Evolutionary conservation across 2,329 filamentous ascomycete species (phyloP), one percentile per base, ranked within the genome.

Genomic region (Plenodomus tracheiphilus): DNA sequence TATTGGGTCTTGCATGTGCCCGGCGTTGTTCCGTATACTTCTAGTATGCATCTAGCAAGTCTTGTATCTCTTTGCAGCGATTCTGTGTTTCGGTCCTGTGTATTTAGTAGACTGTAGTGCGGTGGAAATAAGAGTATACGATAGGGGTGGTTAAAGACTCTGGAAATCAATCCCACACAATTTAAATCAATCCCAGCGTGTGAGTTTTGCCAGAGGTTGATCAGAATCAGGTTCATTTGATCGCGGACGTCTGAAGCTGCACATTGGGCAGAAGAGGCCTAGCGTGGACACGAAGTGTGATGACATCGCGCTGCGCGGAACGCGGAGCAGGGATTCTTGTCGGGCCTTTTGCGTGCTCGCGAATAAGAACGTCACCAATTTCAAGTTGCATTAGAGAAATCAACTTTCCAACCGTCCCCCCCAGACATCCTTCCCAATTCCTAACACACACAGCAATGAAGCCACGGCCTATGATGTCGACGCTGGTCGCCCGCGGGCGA

Each of bases 251-350:
- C 6, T 32, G 13, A 32, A 32, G 8, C 28, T 32, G 4, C 11
- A 32, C 10, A 8, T 8, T 49, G 25, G 41, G 46, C 47, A 19
- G 38, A 42, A 41, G 19, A 11, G 42, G 46, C 15, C 36, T 64
- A 64, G 62, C 55, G 52, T 39, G 28, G 39, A 56, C 55, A 53
- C 57, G 58, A 56, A 41, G 53, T 58, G 51, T 59, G 53, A 66
- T 66, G 65, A 68, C 63, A 63, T 62, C 61, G 64, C 51, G 65
- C 47, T 46, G 34, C n/a, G n/a, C n/a, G n/a, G n/a, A n/a, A n/a
- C 38, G 37, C 22, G 25, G 40, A 39, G 41, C 54, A 56, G 51
- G 54, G 58, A 53, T 57, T 37, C 48, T 32, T 41, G 32, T 41
- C 43, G 49, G 36, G 36, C 25, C 49, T 37, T 43, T 53, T 41